Evolutionary conservation across 2,329 filamentous ascomycete genomes (phyloP).

Genomic region (Aureobasidium sp.): DNA sequence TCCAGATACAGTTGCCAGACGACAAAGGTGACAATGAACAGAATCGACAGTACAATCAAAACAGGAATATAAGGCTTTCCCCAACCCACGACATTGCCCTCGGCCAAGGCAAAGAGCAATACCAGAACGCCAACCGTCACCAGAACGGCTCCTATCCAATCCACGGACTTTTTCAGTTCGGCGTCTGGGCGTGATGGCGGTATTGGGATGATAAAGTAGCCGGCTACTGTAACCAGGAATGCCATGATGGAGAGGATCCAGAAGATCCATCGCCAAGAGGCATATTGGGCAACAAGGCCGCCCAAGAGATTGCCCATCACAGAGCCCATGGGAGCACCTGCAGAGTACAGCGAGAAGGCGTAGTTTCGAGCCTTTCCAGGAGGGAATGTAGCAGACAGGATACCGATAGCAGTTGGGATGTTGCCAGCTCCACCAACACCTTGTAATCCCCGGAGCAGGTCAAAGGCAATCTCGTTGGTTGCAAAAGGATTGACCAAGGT

Average conservation of each 20-base stretch:
- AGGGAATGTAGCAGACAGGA: constrained; percentile 60
- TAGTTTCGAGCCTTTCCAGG: constrained; percentile 65
- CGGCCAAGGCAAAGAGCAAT: constrained; percentile 59
- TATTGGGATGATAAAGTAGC: constrained; percentile 54
- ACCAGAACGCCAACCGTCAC: constrained; percentile 57
- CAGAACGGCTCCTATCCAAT: constrained; percentile 60
- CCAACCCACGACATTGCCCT: constrained; percentile 66
- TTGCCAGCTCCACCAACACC: constrained; percentile 63
- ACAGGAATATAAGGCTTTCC: constrained; percentile 53
- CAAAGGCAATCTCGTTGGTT: constrained; percentile 60
- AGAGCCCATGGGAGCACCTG: constrained; percentile 57
- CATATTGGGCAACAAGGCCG: constrained; percentile 57
- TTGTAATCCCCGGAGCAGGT: constrained; percentile 59
- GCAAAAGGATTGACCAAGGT: constrained; percentile 58
- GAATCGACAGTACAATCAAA: constrained; percentile 51
- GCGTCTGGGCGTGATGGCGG: constrained; percentile 29
- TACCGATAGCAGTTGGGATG: constrained; percentile 64
- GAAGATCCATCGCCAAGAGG: constrained; percentile 62
- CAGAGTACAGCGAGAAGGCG: constrained; percentile 58
- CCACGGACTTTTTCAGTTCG: constrained; percentile 44
- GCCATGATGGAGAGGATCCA: constrained; percentile 57
- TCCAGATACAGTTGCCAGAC: constrained; percentile 58
- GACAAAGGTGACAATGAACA: constrained; percentile 51
- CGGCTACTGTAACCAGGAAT: constrained; percentile 49
- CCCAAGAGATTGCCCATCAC: constrained; percentile 59